A percentile compares a stretch with the other conserved stretches of the same genome.
Conservation (phyloP, 768 basidiomycete genomes). For the Phaeotremella skinneri region DNA sequence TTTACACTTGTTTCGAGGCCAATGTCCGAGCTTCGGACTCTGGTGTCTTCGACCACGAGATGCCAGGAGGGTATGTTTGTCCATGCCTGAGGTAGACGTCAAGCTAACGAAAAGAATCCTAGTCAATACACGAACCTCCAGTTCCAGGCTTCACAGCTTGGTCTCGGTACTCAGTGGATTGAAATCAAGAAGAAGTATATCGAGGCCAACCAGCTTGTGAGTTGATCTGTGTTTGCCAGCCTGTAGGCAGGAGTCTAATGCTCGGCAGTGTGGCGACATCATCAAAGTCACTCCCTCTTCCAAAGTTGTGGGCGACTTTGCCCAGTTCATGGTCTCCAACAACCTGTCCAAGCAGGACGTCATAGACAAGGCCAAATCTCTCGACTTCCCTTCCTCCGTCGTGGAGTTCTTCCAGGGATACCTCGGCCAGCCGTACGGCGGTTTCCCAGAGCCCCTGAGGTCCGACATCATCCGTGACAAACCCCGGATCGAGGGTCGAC, state of each 20-base stretch:
- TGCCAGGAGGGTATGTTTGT: conserved; percentile 91
- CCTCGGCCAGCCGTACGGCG: conserved; percentile 95
- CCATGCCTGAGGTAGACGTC: background rate
- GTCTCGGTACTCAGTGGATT: conserved; percentile 92
- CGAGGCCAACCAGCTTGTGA: conserved; percentile 89
- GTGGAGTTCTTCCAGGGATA: conserved; percentile 98
- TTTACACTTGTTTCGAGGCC: conserved; percentile 96
- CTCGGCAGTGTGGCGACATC: conserved; percentile 81
- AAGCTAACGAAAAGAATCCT: conserved; percentile 8
- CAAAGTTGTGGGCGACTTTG: conserved; percentile 98
- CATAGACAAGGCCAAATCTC: conserved; percentile 73
- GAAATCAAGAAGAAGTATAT: conserved; percentile 99
- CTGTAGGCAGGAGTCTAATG: background rate
- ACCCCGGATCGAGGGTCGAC: conserved; percentile 87
- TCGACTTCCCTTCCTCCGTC: conserved; percentile 85
- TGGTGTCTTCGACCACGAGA: conserved; percentile 97
- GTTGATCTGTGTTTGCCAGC: conserved; percentile 34
- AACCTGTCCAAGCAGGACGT: conserved; percentile 82
- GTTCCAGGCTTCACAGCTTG: conserved; percentile 98
- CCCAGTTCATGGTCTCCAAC: conserved; percentile 99
- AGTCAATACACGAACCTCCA: conserved; percentile 57
- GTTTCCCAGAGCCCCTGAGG: conserved; percentile 96
- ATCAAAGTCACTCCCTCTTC: conserved; percentile 99
- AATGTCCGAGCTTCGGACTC: conserved; percentile 96
- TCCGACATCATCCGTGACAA: conserved; percentile 88